Base-by-base conservation (phyloP, 352 stramenopile genomes). In the Pythium scleroteichum region DNA sequence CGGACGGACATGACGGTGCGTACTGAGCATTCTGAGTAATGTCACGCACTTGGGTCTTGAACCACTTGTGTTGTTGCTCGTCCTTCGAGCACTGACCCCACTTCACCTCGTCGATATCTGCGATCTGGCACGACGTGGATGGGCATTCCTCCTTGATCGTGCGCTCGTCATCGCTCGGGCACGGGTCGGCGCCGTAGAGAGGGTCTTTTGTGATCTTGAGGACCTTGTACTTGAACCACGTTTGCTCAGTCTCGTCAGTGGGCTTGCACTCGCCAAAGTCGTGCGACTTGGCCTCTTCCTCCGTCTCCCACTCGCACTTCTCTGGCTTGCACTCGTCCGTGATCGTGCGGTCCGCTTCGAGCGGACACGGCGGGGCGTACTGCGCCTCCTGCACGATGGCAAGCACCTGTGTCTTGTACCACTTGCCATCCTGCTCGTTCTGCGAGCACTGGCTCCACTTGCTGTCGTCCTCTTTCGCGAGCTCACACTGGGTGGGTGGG, bases 21-120 rank as follows among this genome's bases (percentile, higher is more conserved):
- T 66, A 62, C 24, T 55, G 20, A 12, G 63, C 40, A 5, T 47
- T 44, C 16, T 75, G 75, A 3, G 68, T 48, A 4, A 75, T 39
- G 2, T 55, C 39, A 2, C 70, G 55, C n/a, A 38, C 56, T 2
- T 38, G 48, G 4, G 26, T 44, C 32, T 24, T 44, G 26, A 20
- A 44, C 38, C 38, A 44, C 38, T 42, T 41, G 17, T 38, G n/a
- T n/a, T 20, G 24, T 4, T 0, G n/a, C 1, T 54, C 48, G 17
- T 54, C 29, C 38, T 44, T 44, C 38, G 6, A 6, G 35, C 51
- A 58, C 10, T 35, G 22, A 9, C 33, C 22, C 29, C 41, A 48
- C 4, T 48, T 26, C 1, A 27, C 17, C 29, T 20, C 24, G n/a
- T 45, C n/a, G 7, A 20, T 4, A 13, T 44, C 38, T 8, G 38